These are phyloP conservation scores for Geranium rotundifolium DNA, from an alignment of 345 rosid genomes.

Conservation along the genomic window DNA sequence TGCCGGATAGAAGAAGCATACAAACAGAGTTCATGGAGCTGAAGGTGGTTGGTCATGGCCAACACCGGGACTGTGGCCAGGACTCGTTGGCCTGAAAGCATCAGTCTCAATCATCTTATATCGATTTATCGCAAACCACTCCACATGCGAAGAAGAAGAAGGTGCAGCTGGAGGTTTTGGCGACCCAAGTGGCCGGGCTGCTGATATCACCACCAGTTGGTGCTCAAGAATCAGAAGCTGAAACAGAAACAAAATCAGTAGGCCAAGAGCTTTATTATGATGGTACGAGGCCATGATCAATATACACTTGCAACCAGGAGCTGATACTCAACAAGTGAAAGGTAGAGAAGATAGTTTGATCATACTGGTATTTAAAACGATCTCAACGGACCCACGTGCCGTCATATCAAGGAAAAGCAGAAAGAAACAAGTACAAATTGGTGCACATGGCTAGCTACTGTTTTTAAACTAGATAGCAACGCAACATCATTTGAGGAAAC, in stretches of 20 bases:
- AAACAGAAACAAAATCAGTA: neutral
- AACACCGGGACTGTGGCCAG: conserved; percentile 44
- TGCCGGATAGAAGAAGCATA: too few relatives aligned
- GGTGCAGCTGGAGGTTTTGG: conserved; percentile 4
- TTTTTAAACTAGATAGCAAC: conserved; percentile 4
- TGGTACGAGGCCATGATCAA: neutral
- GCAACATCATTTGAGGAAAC: neutral
- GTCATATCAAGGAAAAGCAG: neutral
- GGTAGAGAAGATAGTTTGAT: neutral
- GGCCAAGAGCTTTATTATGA: neutral
- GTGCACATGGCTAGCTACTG: conserved; percentile 16
- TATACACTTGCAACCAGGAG: neutral
- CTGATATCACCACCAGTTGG: neutral
- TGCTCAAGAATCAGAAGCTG: too few relatives aligned
- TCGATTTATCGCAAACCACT: conserved; percentile 13
- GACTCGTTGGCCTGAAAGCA: conserved; percentile 37
- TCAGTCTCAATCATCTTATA: conserved; percentile 12
- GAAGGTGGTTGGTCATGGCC: conserved; percentile 24
- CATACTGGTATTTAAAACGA: conserved; percentile 19
- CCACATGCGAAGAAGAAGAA: conserved; percentile 5
- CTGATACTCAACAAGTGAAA: neutral
- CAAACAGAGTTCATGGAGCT: neutral
- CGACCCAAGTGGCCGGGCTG: conserved; percentile 2
- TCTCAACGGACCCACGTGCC: conserved; percentile 12
- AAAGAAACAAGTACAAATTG: conserved; percentile 3